phyloP scores from a whole-genome alignment of 78 protist species.

The Acrasis kona region DNA sequence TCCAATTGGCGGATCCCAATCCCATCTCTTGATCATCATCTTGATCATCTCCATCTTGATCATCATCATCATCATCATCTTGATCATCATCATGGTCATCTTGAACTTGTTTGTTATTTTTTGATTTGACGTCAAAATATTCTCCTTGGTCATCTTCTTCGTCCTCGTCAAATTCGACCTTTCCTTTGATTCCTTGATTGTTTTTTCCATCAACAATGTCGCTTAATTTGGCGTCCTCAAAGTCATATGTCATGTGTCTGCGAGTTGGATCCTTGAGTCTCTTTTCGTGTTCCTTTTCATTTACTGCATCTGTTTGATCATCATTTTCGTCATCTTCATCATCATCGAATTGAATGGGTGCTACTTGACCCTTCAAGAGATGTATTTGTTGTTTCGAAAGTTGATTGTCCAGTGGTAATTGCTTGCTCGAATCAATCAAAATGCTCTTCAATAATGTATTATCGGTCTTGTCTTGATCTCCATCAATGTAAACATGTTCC shows the following conservation, averaged over 20 bases:
- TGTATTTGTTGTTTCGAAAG: neutral
- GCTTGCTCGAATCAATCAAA: no score
- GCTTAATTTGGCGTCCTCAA: slow-evolving; percentile 26
- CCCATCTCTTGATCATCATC: no score
- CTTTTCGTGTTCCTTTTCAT: no score
- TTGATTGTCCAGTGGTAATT: no score
- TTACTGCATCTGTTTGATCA: neutral
- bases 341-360: neutral
- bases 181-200: slow-evolving; percentile 18
- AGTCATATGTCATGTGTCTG: no score
- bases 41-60: no score
- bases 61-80: neutral
- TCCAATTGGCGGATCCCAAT: no score
- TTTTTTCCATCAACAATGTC: slow-evolving; percentile 20
- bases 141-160: slow-evolving; percentile 40
- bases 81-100: slow-evolving; percentile 1
- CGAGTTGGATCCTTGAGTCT: no score
- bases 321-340: slow-evolving; percentile 7
- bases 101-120: slow-evolving; percentile 31
- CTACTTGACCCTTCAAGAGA: neutral
- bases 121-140: slow-evolving; percentile 18
- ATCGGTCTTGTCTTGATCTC: neutral
- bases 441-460: no score
- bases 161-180: slow-evolving; percentile 26
- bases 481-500: slow-evolving; percentile 91